Conservation (phyloP, 2,329 filamentous ascomycete genomes). For the Aspergillus oerlinghausenensis region DNA sequence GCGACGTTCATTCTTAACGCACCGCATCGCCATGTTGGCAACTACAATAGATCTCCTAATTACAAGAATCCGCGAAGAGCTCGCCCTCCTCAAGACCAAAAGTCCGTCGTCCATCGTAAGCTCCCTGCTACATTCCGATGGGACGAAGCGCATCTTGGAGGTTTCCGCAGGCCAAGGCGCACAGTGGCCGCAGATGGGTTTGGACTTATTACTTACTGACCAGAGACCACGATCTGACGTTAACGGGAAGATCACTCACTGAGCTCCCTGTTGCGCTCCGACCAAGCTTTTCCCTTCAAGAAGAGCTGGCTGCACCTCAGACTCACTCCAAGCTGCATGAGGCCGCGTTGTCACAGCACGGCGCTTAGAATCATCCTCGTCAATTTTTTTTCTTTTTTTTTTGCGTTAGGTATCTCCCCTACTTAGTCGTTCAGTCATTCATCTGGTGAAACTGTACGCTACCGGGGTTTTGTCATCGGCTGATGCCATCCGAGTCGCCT, state of each 20-base stretch:
- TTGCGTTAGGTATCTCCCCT: conserved; percentile 30
- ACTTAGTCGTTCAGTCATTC: conserved; percentile 47
- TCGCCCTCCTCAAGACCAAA: no score
- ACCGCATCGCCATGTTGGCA: no score
- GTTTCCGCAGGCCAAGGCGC: conserved; percentile 6
- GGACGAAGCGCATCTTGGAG: not conserved
- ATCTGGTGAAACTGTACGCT: conserved; percentile 52
- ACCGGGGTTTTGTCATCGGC: conserved; percentile 40
- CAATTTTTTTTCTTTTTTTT: conserved; percentile 20
- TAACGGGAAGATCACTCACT: no score
- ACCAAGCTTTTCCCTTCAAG: no score
- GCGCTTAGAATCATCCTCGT: conserved; percentile 28
- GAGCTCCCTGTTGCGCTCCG: no score
- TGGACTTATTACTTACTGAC: no score
- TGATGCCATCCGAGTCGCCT: conserved; percentile 45
- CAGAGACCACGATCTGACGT: conserved; percentile 3
- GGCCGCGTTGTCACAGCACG: conserved; percentile 23
- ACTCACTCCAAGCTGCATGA: conserved; percentile 15
- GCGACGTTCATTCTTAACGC: no score
- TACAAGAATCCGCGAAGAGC: no score
- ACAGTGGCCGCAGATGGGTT: not conserved
- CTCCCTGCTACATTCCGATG: not conserved
- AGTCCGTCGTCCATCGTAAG: no score
- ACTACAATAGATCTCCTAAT: no score
- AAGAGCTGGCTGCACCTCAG: conserved; percentile 14